Evolutionary conservation across 257 asterid species (phyloP), one percentile per base, ranked within the genome.

Genomic region (Scutellaria minor): DNA sequence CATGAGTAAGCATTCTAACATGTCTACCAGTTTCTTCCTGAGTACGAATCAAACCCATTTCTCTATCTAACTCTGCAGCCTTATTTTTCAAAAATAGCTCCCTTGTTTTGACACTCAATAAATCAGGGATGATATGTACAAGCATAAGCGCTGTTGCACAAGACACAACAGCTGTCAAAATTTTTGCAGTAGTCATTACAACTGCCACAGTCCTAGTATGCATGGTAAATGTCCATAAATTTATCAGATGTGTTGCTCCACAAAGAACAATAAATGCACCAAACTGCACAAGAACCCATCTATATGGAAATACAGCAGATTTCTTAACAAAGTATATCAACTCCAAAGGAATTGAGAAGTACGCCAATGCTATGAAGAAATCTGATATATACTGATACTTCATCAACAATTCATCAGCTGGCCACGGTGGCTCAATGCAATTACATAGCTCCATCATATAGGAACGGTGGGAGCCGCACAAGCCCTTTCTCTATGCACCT

Each of bases 211-310:
- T 95, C 82, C 92, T 88, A 2, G 99, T 82, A 78, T 95, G 98
- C 81, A 83, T 70, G 20, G 78, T 83, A 62, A 90, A 88, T 8
- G 99, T 95, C 99, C 99, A 95, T 53, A 95, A 77, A 76, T 85
- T 95, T 53, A 95, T 95, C 50, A 95, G 84, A 79, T 95, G 99
- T 20, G 99, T 95, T 8, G 98, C 97, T 22, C 99, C 99, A 78
- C 99, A 95, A 27, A 95, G 98, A 79, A 95, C 96, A 63, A 95
- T 95, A 72, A 95, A 95, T 27, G 99, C 99, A 74, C 99, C 99
- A 61, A 95, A 95, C 88, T 95, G 99, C 75, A 95, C 96, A 41
- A 95, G 96, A 79, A 95, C 99, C 99, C 99, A 95, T 85, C 90
- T 82, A 70, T 95, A 95, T 0, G 99, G 99, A 73, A 95, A 95